These are phyloP conservation scores for Penicilliopsis zonata DNA, from an alignment of 495 filamentous ascomycete genomes.

Conservation along the genomic window DNA sequence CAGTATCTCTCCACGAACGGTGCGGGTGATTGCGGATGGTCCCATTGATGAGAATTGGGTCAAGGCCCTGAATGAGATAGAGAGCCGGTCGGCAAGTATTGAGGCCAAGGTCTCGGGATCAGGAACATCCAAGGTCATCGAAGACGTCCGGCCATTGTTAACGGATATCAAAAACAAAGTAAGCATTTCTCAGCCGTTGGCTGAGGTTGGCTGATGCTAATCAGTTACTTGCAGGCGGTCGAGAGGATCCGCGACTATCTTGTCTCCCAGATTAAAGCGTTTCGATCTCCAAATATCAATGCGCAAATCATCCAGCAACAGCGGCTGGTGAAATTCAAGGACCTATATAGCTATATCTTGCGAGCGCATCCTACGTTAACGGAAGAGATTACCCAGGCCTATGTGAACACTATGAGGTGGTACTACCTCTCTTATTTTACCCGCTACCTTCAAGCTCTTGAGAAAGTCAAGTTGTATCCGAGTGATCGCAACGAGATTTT, in stretches of 20 bases:
- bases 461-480: slow-evolving; percentile 69
- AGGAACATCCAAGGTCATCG: slow-evolving; percentile 55
- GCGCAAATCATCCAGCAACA: slow-evolving; percentile 92
- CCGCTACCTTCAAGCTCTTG: slow-evolving; percentile 71
- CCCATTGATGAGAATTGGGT: slow-evolving; percentile 87
- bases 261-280: slow-evolving; percentile 82
- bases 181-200: slow-evolving; percentile 5
- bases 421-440: slow-evolving; percentile 90
- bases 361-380: slow-evolving; percentile 67
- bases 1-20: slow-evolving; percentile 68
- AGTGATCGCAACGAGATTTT: slow-evolving; percentile 79
- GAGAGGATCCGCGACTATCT: slow-evolving; percentile 90
- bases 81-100: slow-evolving; percentile 60
- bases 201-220: neutral
- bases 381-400: slow-evolving; percentile 82
- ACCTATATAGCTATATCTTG: slow-evolving; percentile 73
- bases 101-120: slow-evolving; percentile 50
- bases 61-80: slow-evolving; percentile 71
- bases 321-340: slow-evolving; percentile 74
- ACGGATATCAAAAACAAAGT: slow-evolving; percentile 76
- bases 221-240: slow-evolving; percentile 48
- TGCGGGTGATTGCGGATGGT: slow-evolving; percentile 75
- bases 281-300: slow-evolving; percentile 90
- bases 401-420: slow-evolving; percentile 98
- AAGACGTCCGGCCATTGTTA: slow-evolving; percentile 76